These are phyloP conservation scores for Backusella westeae DNA, from an alignment of 192 early-diverging fungal genomes.

Conservation along the genomic window DNA sequence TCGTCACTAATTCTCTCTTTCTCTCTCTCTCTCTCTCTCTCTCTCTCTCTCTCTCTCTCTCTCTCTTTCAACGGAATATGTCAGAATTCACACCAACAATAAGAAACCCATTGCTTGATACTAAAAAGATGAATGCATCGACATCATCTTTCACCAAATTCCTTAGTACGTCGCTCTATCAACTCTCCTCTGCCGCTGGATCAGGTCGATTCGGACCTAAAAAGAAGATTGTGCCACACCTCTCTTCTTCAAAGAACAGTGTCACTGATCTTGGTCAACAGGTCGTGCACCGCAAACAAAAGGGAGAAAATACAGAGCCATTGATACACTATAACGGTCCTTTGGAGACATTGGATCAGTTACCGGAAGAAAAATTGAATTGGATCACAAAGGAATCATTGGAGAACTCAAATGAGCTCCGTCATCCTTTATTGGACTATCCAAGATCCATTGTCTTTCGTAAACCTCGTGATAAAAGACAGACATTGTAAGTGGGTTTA, in stretches of 20 bases:
- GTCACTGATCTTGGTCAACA: neutral
- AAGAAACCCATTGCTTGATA: neutral
- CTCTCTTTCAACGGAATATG: neutral
- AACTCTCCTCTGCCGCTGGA: neutral
- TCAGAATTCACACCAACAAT: neutral
- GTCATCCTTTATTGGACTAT: neutral
- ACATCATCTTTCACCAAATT: neutral
- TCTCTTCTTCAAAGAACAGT: neutral
- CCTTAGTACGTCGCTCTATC: neutral
- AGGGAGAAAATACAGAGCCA: conserved; percentile 9
- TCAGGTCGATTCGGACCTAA: neutral
- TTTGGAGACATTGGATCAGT: conserved; percentile 22
- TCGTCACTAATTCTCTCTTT: neutral
- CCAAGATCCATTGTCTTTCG: conserved; percentile 20
- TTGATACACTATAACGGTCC: conserved; percentile 30
- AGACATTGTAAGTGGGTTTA: neutral
- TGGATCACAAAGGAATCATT: conserved; percentile 19
- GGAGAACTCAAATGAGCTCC: conserved; percentile 12
- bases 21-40: neutral
- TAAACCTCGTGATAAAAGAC: conserved; percentile 14
- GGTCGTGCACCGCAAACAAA: neutral
- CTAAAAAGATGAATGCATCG: conserved; percentile 6
- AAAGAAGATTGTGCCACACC: neutral
- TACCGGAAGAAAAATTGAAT: conserved; percentile 20
- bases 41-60: neutral